Conservation (phyloP, 352 stramenopile species). For the Globisporangium camurandrum region DNA sequence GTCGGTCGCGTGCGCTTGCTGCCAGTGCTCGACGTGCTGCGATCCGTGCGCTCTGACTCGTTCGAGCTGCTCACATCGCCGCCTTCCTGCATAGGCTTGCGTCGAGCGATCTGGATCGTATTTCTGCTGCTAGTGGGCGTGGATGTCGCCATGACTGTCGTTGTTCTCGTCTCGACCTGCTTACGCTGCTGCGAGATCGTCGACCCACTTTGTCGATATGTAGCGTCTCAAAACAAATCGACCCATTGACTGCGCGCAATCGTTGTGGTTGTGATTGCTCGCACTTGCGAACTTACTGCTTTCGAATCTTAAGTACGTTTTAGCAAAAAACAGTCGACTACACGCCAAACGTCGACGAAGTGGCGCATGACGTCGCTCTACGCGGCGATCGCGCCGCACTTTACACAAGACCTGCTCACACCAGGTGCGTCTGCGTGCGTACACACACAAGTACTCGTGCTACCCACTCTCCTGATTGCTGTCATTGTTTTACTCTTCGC, state of each 20-base stretch:
- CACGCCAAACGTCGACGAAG: no score
- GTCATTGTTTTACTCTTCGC: no score
- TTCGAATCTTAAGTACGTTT: no score
- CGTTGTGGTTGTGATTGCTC: not conserved
- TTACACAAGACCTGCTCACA: conserved; percentile 58
- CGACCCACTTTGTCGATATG: no score
- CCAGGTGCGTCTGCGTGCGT: conserved; percentile 16
- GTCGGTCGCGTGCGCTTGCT: not conserved
- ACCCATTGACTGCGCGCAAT: no score
- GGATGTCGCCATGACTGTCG: not conserved
- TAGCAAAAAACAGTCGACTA: no score
- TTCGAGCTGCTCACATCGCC: not conserved
- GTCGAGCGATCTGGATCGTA: not conserved
- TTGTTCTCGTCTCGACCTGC: not conserved
- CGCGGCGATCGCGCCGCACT: conserved; percentile 55
- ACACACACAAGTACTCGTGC: not conserved
- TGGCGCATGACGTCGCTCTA: conserved; percentile 61
- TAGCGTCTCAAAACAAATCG: no score
- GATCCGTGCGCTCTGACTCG: not conserved
- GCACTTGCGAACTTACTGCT: no score
- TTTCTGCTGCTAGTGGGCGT: not conserved
- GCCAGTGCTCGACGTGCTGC: not conserved
- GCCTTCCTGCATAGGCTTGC: no score
- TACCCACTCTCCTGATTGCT: not conserved
- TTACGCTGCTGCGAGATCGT: no score